These are phyloP conservation scores for Psilocybe subaeruginosa DNA, from an alignment of 768 basidiomycete genomes.

Conservation along the genomic window DNA sequence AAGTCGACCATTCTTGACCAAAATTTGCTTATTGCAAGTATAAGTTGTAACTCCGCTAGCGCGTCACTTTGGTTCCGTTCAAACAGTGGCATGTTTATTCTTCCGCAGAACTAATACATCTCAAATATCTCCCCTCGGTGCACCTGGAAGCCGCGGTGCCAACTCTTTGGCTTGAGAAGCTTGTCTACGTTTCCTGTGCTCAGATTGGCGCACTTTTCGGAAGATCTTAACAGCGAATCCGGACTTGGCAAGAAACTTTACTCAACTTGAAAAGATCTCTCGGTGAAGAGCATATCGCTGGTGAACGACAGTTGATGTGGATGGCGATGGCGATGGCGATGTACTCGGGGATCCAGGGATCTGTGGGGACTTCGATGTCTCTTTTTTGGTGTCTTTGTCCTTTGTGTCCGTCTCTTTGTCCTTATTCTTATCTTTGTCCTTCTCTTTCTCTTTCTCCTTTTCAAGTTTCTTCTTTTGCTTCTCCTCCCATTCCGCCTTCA, in stretches of 20 bases:
- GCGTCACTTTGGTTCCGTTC: neutral
- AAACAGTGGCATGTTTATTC: no score
- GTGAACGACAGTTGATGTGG: conserved; percentile 54
- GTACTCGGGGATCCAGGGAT: conserved; percentile 29
- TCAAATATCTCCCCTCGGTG: conserved; percentile 42
- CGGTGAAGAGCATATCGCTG: conserved; percentile 82
- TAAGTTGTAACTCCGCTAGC: conserved; percentile 30
- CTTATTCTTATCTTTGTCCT: conserved; percentile 42
- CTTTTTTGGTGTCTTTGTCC: conserved; percentile 29
- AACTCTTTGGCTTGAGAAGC: conserved; percentile 68
- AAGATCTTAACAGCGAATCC: conserved; percentile 1
- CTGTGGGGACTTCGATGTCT: conserved; percentile 29
- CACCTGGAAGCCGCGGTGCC: conserved; percentile 71
- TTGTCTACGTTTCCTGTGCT: conserved; percentile 74
- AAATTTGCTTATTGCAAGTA: conserved; percentile 13
- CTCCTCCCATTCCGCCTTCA: conserved; percentile 82
- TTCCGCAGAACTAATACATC: conserved; percentile 4
- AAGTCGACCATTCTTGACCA: conserved; percentile 5
- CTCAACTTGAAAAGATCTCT: conserved; percentile 68
- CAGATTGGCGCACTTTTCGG: conserved; percentile 65
- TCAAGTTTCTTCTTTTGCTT: conserved; percentile 66
- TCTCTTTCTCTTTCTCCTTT: conserved; percentile 43
- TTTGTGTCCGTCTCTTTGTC: conserved; percentile 35
- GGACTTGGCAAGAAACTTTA: conserved; percentile 7
- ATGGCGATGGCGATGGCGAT: conserved; percentile 31